These are phyloP conservation scores for Monosporascus sp. DNA, from an alignment of 2,329 filamentous ascomycete species.

Conservation along the genomic window DNA sequence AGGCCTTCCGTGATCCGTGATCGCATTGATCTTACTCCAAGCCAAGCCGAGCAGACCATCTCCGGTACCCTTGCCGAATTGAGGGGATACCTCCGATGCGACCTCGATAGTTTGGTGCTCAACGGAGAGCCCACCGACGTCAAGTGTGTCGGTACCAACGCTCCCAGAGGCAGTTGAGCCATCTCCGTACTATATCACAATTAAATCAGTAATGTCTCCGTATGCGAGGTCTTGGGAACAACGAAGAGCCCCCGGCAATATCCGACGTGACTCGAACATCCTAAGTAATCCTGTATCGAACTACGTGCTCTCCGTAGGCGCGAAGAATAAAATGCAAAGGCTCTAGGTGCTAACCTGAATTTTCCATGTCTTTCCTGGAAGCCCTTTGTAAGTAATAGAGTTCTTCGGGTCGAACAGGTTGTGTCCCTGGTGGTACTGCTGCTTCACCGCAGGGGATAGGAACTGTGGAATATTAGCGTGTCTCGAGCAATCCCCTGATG, in stretches of 20 bases:
- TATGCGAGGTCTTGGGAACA: no score
- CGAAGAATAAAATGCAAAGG: background rate
- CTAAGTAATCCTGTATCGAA: no score
- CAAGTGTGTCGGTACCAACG: constrained; percentile 59
- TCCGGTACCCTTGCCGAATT: constrained; percentile 51
- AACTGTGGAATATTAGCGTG: constrained; percentile 33
- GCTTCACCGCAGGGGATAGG: constrained; percentile 47
- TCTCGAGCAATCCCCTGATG: background rate
- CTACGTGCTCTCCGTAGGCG: no score
- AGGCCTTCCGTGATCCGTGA: constrained; percentile 36
- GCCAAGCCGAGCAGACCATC: constrained; percentile 66
- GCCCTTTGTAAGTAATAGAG: constrained; percentile 53
- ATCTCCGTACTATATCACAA: constrained; percentile 50
- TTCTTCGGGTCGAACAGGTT: constrained; percentile 55
- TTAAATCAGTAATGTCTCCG: no score
- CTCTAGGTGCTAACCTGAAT: constrained; percentile 36
- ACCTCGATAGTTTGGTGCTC: constrained; percentile 61
- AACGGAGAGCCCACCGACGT: constrained; percentile 56
- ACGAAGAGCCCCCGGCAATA: no score
- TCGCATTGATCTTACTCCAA: constrained; percentile 59
- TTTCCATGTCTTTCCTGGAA: constrained; percentile 50
- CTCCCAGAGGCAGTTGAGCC: constrained; percentile 59
- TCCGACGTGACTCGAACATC: no score
- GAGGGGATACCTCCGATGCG: constrained; percentile 51
- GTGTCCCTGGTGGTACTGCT: constrained; percentile 36